These are phyloP conservation scores for Ophiostoma triangulosporum DNA, from an alignment of 2,329 filamentous ascomycete genomes.

Conservation along the genomic window DNA sequence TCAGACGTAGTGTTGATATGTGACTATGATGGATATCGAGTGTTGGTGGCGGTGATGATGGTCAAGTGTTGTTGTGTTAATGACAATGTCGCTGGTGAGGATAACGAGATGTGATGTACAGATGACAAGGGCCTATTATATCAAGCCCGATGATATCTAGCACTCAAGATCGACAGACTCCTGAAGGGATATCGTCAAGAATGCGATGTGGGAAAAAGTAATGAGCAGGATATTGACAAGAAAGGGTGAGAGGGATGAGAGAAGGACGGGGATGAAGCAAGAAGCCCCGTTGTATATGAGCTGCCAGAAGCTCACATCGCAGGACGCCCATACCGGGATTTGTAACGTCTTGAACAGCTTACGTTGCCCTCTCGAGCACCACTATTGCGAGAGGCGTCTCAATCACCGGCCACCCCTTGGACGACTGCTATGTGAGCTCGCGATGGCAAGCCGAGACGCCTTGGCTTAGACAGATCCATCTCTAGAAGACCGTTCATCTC, in stretches of 20 bases:
- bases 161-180: not conserved
- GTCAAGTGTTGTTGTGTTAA: not conserved
- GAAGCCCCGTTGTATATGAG: constrained; percentile 2
- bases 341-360: not conserved
- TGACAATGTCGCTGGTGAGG: not conserved
- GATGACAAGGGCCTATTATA: not conserved
- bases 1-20: not conserved
- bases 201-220: not conserved
- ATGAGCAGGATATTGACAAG: not conserved
- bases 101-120: not conserved
- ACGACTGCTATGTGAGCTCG: constrained; percentile 8
- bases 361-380: not conserved
- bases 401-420: constrained; percentile 10
- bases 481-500: not conserved
- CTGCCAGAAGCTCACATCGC: not conserved
- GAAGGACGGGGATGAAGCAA: constrained; percentile 6
- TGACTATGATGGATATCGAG: not conserved
- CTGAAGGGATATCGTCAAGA: not conserved
- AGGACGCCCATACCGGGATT: not conserved
- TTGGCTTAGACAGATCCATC: constrained; percentile 5
- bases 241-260: constrained; percentile 8
- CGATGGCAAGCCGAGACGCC: not conserved
- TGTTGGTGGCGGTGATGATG: not conserved
- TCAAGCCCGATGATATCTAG: not conserved
- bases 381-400: not conserved